These are phyloP conservation scores for Ormosia semicastrata DNA, from an alignment of 306 rosid genomes.

Conservation along the genomic window DNA sequence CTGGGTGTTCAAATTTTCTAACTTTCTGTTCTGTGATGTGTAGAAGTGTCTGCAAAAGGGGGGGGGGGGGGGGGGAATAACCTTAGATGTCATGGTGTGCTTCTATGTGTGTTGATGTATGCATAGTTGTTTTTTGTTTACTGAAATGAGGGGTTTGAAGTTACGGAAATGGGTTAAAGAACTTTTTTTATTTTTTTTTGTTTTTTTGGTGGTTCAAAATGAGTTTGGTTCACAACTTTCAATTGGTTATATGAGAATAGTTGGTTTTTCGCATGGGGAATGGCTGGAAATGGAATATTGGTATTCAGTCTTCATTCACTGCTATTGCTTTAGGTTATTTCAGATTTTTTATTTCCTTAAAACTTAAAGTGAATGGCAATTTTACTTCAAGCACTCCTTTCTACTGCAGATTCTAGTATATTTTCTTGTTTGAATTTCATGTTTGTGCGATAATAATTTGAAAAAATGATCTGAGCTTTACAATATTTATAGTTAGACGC, in stretches of 20 bases:
- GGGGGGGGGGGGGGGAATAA: too few relatives aligned
- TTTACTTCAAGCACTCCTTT: neutral
- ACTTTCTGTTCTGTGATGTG: slow-evolving; percentile 5
- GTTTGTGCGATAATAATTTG: neutral
- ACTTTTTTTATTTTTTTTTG: too few relatives aligned
- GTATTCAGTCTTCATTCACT: neutral
- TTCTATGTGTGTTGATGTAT: neutral
- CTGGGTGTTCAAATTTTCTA: neutral
- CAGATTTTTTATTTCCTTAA: neutral
- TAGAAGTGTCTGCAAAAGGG: slow-evolving; percentile 4
- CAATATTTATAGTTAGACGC: neutral
- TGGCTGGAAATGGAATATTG: neutral
- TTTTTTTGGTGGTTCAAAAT: neutral
- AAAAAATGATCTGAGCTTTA: neutral
- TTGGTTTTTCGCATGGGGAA: neutral
- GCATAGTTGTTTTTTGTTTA: neutral
- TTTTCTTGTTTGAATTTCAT: neutral
- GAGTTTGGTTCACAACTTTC: neutral
- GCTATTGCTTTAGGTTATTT: neutral
- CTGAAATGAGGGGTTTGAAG: neutral
- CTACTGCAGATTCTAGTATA: neutral
- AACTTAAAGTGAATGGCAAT: neutral
- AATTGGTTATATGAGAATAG: neutral
- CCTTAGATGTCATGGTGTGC: neutral
- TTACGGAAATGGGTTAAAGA: neutral